These are phyloP conservation scores for Claviceps pazoutovae DNA, from an alignment of 2,329 filamentous ascomycete species.

Conservation along the genomic window DNA sequence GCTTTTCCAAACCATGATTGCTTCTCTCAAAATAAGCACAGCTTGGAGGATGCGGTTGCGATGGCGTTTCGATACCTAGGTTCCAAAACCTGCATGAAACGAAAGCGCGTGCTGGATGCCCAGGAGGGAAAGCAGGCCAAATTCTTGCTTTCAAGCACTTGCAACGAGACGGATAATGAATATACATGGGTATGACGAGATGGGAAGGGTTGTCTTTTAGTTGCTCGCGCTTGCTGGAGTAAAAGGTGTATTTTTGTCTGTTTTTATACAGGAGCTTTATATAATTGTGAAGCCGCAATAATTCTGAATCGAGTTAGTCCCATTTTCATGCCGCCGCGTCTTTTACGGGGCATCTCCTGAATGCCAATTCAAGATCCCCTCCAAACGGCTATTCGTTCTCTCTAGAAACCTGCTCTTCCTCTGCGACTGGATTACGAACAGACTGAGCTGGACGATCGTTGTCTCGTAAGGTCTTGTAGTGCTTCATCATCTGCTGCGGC, in stretches of 20 bases:
- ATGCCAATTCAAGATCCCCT: too few species aligned
- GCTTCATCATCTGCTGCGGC: conserved; percentile 54
- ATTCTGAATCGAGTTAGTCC: background rate
- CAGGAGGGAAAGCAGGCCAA: background rate
- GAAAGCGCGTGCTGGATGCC: background rate
- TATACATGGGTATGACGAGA: background rate
- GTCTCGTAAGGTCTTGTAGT: conserved; percentile 44
- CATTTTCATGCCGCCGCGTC: background rate
- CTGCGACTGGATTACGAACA: conserved; percentile 19
- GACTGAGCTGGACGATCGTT: conserved; percentile 33
- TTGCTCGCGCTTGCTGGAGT: background rate
- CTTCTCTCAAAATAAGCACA: background rate
- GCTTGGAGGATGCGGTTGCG: background rate
- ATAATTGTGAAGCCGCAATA: background rate
- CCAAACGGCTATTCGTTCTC: background rate
- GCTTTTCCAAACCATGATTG: background rate
- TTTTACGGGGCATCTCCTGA: background rate
- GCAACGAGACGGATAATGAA: background rate
- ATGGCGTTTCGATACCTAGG: too few species aligned
- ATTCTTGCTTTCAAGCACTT: background rate
- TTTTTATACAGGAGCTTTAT: background rate
- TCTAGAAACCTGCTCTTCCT: conserved; percentile 14
- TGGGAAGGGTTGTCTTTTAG: background rate
- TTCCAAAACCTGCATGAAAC: background rate
- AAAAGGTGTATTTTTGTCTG: background rate